Evolutionary conservation across 108 stramenopile genomes (phyloP).

Genomic region (Nannochloropsis granulata): DNA sequence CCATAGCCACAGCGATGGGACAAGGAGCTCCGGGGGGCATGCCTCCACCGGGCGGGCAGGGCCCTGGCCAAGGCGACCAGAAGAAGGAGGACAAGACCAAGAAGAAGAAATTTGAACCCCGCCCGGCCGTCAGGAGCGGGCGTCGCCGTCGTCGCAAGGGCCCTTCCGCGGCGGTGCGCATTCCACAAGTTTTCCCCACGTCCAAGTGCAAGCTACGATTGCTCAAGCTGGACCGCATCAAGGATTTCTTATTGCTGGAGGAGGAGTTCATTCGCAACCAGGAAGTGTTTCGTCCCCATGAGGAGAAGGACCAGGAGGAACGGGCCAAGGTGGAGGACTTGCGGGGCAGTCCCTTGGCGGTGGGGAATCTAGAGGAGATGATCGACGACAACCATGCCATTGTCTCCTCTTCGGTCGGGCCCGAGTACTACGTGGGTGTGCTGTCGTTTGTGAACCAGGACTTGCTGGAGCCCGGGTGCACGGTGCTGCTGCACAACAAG

Average conservation of each 20-base stretch:
- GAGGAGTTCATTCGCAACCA: slow-evolving; percentile 98
- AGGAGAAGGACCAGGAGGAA: slow-evolving; percentile 75
- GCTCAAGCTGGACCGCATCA: slow-evolving; percentile 92
- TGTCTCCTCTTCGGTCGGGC: slow-evolving; percentile 78
- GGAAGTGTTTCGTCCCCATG: slow-evolving; percentile 83
- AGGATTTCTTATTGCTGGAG: slow-evolving; percentile 96
- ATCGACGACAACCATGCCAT: slow-evolving; percentile 99
- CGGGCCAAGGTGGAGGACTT: slow-evolving; percentile 95
- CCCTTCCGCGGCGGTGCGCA: slow-evolving; percentile 48
- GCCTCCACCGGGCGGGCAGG: background rate
- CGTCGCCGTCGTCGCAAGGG: slow-evolving; percentile 83
- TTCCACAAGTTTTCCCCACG: slow-evolving; percentile 64
- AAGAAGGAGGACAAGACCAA: slow-evolving; percentile 60
- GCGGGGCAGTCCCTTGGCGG: slow-evolving; percentile 82
- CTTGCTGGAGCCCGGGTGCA: slow-evolving; percentile 90
- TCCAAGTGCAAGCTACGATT: slow-evolving; percentile 91
- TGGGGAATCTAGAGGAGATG: slow-evolving; percentile 94
- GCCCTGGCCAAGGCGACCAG: slow-evolving; percentile 10
- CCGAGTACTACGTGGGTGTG: slow-evolving; percentile 98
- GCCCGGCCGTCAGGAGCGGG: slow-evolving; percentile 51
- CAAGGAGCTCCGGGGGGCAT: slow-evolving; percentile 20
- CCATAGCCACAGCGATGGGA: slow-evolving; percentile 1
- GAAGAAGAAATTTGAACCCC: slow-evolving; percentile 90
- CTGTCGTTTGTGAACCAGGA: slow-evolving; percentile 94
- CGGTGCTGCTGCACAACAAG: slow-evolving; percentile 94